These are phyloP conservation scores for Colletotrichum liriopes DNA, from an alignment of 2,329 filamentous ascomycete species.

Conservation along the genomic window DNA sequence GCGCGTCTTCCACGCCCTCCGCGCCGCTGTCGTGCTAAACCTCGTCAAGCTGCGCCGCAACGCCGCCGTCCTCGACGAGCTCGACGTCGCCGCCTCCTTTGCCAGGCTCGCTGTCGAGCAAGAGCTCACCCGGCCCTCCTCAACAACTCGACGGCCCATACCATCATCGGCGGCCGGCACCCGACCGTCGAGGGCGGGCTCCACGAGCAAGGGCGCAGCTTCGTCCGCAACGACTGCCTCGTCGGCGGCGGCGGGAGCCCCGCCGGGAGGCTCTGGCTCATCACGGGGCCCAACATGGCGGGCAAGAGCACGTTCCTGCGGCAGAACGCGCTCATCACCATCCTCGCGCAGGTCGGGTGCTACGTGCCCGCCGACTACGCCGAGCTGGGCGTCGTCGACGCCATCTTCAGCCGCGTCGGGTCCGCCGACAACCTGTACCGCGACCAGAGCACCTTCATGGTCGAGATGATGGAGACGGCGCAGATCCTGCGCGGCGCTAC, in stretches of 20 bases:
- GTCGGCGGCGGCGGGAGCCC: constrained; percentile 77
- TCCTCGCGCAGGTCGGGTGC: constrained; percentile 92
- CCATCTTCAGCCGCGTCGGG: constrained; percentile 93
- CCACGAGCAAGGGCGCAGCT: constrained; percentile 82
- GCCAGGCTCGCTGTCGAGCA: constrained; percentile 84
- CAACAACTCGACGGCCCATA: constrained; percentile 76
- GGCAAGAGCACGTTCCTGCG: constrained; percentile 97
- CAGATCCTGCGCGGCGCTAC: constrained; percentile 91
- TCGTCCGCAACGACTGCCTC: constrained; percentile 89
- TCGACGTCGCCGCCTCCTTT: constrained; percentile 92
- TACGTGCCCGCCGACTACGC: constrained; percentile 93
- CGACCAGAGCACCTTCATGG: constrained; percentile 98
- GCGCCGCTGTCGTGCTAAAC: constrained; percentile 83
- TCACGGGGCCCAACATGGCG: constrained; percentile 96
- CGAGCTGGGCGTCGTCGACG: constrained; percentile 92
- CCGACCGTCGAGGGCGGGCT: constrained; percentile 92
- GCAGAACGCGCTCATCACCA: constrained; percentile 94
- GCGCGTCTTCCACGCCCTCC: constrained; percentile 81
- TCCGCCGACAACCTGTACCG: constrained; percentile 96
- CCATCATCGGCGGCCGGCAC: constrained; percentile 89
- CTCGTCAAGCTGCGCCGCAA: constrained; percentile 91
- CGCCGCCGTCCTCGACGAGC: constrained; percentile 90
- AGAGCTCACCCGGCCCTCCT: constrained; percentile 81
- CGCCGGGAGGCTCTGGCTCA: constrained; percentile 71
- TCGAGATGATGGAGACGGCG: constrained; percentile 98